Evolutionary conservation across 805 yeast genomes (phyloP), one percentile per base, ranked within the genome.

Genomic region (Ogataea ganodermae): DNA sequence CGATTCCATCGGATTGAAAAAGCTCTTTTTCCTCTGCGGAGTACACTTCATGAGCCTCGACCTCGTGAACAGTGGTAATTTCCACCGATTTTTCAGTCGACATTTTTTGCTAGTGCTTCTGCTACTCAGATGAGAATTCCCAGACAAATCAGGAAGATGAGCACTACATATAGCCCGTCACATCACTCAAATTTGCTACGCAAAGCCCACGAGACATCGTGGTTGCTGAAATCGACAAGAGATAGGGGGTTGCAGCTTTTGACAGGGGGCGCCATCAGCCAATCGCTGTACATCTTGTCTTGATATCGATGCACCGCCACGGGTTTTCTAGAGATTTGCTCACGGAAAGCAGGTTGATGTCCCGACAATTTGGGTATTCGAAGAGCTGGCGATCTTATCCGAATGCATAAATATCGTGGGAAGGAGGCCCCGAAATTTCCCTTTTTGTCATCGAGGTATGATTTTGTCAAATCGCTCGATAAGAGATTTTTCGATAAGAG

Each of bases 1-100:
- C 58, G 9, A 51, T 56, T 1, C 35, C 50, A 6, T 49, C 50
- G 3, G 14, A 32, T 13, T 23, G 21, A 10, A 35, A 33, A 9
- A n/a, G 18, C 27, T 35, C 37, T 16, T 44, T 44, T 12, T 37
- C 32, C 13, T 44, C 47, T 10, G 39, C 18, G 14, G 47, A 44
- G 20, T 10, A 27, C 3, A 28, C 12, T 21, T 32, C 35, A 17
- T 12, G 4, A 1, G 17, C 36, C 2, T 40, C 18, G 26, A 33
- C 17, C 23, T 35, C 35, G 17, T 38, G 27, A 17, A 42, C 32
- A 22, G 47, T 27, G 23, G 24, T 12, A 6, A 17, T 45, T 10
- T 31, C 43, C 10, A 10, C 35, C 3, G 27, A 24, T 27, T 49
- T 49, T 20, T 49, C 51, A 10, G 45, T 33, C 35, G 42, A 41